Percentiles rank a stretch among this genome's conserved stretches.
phyloP scores from a whole-genome alignment of 2,329 filamentous ascomycete species.

The Ophiocordyceps camponoti-rufipedis region DNA sequence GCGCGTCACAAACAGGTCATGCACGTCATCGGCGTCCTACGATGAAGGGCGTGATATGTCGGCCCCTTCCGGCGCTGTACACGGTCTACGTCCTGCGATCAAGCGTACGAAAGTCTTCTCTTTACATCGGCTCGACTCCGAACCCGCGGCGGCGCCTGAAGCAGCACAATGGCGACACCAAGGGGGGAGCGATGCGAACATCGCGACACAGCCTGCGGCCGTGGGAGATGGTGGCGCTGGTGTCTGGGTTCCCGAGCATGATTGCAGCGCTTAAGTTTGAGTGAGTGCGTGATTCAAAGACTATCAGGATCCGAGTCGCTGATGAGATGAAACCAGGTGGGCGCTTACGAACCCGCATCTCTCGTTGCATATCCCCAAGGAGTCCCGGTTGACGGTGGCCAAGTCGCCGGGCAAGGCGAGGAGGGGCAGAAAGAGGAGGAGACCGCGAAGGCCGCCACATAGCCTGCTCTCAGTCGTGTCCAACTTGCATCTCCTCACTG shows the following conservation, averaged over 20 bases:
- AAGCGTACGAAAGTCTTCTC: conserved; percentile 47
- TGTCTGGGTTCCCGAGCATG: conserved; percentile 76
- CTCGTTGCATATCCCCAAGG: conserved; percentile 56
- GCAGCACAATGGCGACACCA: conserved; percentile 77
- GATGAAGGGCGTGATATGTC: conserved; percentile 22
- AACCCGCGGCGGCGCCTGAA: conserved; percentile 68
- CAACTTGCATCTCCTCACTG: conserved; percentile 65
- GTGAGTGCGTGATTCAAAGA: conserved; percentile 21
- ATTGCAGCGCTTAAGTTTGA: conserved; percentile 88
- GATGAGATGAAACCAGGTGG: conserved; percentile 42
- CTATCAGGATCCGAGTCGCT: neutral
- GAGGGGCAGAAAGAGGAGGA: conserved; percentile 34
- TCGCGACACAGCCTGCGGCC: conserved; percentile 50
- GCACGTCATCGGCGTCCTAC: too few species aligned
- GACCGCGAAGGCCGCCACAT: conserved; percentile 35
- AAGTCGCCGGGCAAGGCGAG: conserved; percentile 28
- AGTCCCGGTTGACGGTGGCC: conserved; percentile 37
- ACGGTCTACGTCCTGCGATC: conserved; percentile 87
- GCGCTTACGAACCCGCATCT: conserved; percentile 74
- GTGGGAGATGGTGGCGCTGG: conserved; percentile 79
- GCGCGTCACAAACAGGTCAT: neutral
- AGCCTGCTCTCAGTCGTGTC: conserved; percentile 53
- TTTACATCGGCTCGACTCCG: conserved; percentile 87
- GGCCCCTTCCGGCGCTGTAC: conserved; percentile 71
- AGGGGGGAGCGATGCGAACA: conserved; percentile 68